phyloP scores from a whole-genome alignment of 495 filamentous ascomycete species.

The Astrocystis sublimbata region DNA sequence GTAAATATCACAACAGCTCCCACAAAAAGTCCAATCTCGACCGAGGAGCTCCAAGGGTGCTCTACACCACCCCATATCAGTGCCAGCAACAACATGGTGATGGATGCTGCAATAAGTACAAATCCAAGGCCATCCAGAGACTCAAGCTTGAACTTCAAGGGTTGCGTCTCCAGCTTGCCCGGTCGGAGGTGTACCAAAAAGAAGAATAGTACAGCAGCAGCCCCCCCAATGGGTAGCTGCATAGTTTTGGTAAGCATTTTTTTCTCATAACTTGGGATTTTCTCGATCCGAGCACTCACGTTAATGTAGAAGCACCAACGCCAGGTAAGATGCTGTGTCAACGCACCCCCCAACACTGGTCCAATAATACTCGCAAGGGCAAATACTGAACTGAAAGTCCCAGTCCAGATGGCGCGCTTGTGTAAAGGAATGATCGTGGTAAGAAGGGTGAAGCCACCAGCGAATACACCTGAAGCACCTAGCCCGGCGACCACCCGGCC shows the following conservation, averaged over 20 bases:
- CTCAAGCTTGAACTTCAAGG: neutral
- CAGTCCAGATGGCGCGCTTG: slow-evolving; percentile 64
- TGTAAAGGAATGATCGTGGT: slow-evolving; percentile 53
- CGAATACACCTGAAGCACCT: slow-evolving; percentile 35
- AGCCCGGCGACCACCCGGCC: slow-evolving; percentile 52
- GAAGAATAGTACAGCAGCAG: slow-evolving; percentile 51
- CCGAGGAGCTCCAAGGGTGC: slow-evolving; percentile 62
- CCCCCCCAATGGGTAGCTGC: slow-evolving; percentile 57
- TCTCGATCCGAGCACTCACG: slow-evolving; percentile 21
- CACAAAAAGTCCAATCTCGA: slow-evolving; percentile 66
- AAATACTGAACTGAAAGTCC: slow-evolving; percentile 67
- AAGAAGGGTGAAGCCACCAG: slow-evolving; percentile 14
- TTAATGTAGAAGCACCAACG: slow-evolving; percentile 50
- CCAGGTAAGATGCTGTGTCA: slow-evolving; percentile 46
- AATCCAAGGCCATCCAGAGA: slow-evolving; percentile 51
- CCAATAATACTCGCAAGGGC: slow-evolving; percentile 70
- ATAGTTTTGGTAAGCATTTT: slow-evolving; percentile 26
- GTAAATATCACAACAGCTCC: slow-evolving; percentile 47
- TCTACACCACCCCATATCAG: slow-evolving; percentile 78
- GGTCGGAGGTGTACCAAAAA: slow-evolving; percentile 58
- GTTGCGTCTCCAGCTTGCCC: slow-evolving; percentile 22
- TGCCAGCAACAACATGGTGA: slow-evolving; percentile 69
- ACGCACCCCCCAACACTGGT: slow-evolving; percentile 52
- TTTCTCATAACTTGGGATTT: neutral
- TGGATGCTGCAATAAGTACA: slow-evolving; percentile 62